Conservation (phyloP, 2,329 filamentous ascomycete genomes). For the Ceratocystis huliohia region DNA sequence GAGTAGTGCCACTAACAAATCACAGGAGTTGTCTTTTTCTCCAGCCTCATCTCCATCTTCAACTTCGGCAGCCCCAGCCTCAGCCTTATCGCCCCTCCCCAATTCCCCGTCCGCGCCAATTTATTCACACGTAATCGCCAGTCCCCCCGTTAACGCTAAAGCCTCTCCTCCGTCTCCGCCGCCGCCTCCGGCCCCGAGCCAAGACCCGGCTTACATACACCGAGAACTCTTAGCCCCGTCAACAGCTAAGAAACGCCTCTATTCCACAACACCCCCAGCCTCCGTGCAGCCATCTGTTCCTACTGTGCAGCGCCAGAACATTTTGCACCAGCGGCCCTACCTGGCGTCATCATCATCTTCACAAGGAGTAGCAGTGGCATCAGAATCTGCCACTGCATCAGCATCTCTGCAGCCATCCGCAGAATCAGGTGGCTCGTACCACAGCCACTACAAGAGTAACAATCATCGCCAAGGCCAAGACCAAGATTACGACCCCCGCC, state of each 20-base stretch:
- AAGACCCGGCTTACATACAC: not conserved
- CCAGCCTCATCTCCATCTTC: not conserved
- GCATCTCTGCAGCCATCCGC: not conserved
- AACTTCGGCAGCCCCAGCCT: not conserved
- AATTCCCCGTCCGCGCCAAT: not conserved
- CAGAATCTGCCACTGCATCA: not conserved
- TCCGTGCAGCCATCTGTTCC: not conserved
- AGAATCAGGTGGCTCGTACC: not conserved
- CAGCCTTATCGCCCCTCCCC: not conserved
- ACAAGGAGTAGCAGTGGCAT: not conserved
- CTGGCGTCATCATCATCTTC: not conserved
- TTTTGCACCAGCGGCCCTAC: not conserved
- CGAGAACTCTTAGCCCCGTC: not conserved
- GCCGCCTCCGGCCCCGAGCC: not conserved
- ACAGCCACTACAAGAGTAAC: not conserved
- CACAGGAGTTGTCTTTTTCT: not conserved
- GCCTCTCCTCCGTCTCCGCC: not conserved
- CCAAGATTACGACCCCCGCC: constrained; percentile 37
- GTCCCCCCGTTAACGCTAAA: not conserved
- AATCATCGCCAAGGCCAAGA: constrained; percentile 15
- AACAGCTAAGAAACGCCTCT: not conserved
- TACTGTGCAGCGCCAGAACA: not conserved
- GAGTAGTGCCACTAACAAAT: no score
- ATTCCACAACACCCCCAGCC: not conserved
- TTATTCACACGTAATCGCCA: not conserved